Base-by-base conservation (phyloP, 1,139 yeast genomes). In the Sugiyamaella novakii region DNA sequence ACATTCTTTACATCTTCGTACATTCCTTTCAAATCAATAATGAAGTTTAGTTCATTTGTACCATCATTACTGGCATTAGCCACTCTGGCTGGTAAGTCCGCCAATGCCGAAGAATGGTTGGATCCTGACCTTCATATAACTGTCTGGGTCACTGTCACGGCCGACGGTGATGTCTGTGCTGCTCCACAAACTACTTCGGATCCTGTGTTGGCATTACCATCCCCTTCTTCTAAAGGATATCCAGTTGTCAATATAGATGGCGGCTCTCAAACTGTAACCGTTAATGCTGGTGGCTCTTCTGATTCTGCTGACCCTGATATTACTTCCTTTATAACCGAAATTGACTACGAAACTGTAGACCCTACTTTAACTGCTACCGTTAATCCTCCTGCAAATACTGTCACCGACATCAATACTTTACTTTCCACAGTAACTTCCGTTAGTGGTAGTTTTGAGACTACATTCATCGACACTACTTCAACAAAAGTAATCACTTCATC, bases 221-320 rank as follows among this genome's bases (percentile, higher is more conserved):
- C 25, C 8, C 15, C 44, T 7, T 39, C 49, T 5, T 28, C 57
- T 24, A 45, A 53, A n/a, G 50, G 55, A 3, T 58, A 58, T 41
- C 60, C 61, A 7, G 55, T 56, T 3, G 59, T 58, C 22, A 56
- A 58, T 37, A 51, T 58, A 34, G 61, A 58, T 37, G 61, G 61
- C 3, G 50, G 56, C 29, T 49, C 52, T 11, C 44, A 47, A 19
- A 49, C 56, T 21, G 55, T 45, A 10, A 47, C 52, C 8, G 47
- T 45, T 11, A 24, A 48, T 10, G 40, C 47, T 2, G 49, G 29
- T n/a, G n/a, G n/a, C n/a, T 6, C 22, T 15, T 10, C 22, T 34
- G 6, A 5, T 34, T 14, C 25, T 34, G 15, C 38, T 34, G 22
- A 5, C n/a, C 25, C 39, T 17, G 30, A 27, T 24, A 27, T 15